These are phyloP conservation scores for Pseudonitzschia pungens DNA, from an alignment of 108 stramenopile genomes.

Conservation along the genomic window DNA sequence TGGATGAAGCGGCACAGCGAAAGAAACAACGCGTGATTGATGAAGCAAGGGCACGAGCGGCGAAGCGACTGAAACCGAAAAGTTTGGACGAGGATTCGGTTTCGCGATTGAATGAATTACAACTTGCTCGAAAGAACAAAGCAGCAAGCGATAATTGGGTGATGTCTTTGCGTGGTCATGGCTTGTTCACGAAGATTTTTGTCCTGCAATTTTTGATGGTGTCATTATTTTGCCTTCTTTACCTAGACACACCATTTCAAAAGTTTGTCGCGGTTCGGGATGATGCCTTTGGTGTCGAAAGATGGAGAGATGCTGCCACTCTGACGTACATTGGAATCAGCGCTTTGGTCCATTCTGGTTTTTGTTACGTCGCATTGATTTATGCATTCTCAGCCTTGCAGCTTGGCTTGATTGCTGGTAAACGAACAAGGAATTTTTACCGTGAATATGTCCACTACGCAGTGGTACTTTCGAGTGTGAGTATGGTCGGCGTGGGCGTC, in stretches of 20 bases:
- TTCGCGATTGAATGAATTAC: conserved; percentile 54
- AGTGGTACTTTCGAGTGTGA: conserved; percentile 25
- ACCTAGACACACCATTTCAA: conserved; percentile 13
- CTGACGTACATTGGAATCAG: conserved; percentile 30
- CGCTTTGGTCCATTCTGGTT: conserved; percentile 37
- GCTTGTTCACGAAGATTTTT: conserved; percentile 12
- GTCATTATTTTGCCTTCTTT: conserved; percentile 26
- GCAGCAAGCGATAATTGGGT: too few relatives aligned
- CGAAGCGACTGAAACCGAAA: conserved; percentile 54
- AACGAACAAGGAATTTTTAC: conserved; percentile 43
- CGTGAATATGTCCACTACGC: conserved; percentile 37
- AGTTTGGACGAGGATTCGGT: conserved; percentile 43
- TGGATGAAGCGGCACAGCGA: conserved; percentile 31
- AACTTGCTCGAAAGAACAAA: conserved; percentile 36
- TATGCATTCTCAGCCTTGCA: conserved; percentile 52
- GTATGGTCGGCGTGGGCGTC: conserved; percentile 26
- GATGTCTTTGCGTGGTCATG: conserved; percentile 27
- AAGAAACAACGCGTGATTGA: conserved; percentile 45
- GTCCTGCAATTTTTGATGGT: conserved; percentile 19
- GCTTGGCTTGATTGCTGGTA: conserved; percentile 47
- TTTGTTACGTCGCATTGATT: conserved; percentile 46
- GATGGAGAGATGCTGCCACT: conserved; percentile 15
- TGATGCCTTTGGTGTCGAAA: conserved; percentile 3
- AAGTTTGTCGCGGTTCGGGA: conserved; percentile 9
- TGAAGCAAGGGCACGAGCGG: conserved; percentile 46